These are phyloP conservation scores for Aspergillus asperescens DNA, from an alignment of 495 filamentous ascomycete genomes.

Conservation along the genomic window DNA sequence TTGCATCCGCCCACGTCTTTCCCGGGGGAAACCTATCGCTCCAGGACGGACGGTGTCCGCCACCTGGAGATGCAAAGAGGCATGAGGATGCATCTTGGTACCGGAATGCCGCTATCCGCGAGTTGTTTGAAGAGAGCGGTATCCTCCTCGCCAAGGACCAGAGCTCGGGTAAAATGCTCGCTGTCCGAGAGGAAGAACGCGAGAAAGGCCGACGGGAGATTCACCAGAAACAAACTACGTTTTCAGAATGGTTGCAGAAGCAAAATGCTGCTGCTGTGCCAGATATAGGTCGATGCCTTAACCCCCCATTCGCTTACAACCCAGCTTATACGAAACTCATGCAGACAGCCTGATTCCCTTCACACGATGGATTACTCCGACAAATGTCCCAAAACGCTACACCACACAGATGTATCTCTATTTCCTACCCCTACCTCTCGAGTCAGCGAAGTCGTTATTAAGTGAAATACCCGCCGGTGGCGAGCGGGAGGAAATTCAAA, in stretches of 20 bases:
- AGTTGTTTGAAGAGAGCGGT: slow-evolving; percentile 93
- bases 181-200: slow-evolving; percentile 52
- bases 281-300: slow-evolving; percentile 53
- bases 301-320: neutral
- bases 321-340: slow-evolving; percentile 10
- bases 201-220: slow-evolving; percentile 64
- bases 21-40: slow-evolving; percentile 81
- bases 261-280: slow-evolving; percentile 56
- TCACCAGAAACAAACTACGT: slow-evolving; percentile 55
- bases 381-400: slow-evolving; percentile 64
- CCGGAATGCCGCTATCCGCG: slow-evolving; percentile 72
- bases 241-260: slow-evolving; percentile 59
- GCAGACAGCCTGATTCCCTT: slow-evolving; percentile 69
- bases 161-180: slow-evolving; percentile 44
- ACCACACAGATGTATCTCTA: slow-evolving; percentile 96
- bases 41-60: slow-evolving; percentile 58
- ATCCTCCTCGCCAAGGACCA: slow-evolving; percentile 67
- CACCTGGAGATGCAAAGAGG: slow-evolving; percentile 35
- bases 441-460: slow-evolving; percentile 31
- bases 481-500: slow-evolving; percentile 37
- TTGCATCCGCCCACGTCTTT: slow-evolving; percentile 91
- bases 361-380: slow-evolving; percentile 86
- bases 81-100: slow-evolving; percentile 68
- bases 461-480: slow-evolving; percentile 31
- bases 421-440: slow-evolving; percentile 66